Conservation (phyloP, 495 filamentous ascomycete genomes). For the Astrocystis sublimbata region DNA sequence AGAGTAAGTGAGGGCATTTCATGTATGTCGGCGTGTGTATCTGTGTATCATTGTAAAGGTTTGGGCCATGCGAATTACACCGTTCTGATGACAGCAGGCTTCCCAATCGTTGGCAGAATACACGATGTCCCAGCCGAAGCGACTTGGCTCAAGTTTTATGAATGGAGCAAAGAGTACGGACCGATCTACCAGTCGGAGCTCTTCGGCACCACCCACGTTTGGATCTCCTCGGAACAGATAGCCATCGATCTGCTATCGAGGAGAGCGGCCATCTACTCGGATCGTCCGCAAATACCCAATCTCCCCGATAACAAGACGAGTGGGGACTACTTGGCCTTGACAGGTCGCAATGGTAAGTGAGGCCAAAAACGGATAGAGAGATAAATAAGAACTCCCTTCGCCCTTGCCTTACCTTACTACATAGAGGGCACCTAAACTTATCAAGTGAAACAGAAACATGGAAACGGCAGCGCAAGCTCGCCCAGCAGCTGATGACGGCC, state of each 20-base stretch:
- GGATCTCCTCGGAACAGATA: constrained; percentile 59
- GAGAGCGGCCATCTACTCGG: constrained; percentile 59
- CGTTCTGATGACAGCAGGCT: constrained; percentile 25
- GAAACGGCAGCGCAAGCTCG: constrained; percentile 61
- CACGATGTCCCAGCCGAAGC: constrained; percentile 56
- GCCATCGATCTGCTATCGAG: constrained; percentile 62
- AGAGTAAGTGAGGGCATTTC: constrained; percentile 25
- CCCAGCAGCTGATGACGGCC: constrained; percentile 55
- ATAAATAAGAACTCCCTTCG: too few relatives aligned
- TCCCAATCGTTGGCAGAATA: constrained; percentile 58
- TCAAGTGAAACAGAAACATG: constrained; percentile 46
- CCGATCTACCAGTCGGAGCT: constrained; percentile 62
- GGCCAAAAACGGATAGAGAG: too few relatives aligned
- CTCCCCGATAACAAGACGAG: constrained; percentile 57
- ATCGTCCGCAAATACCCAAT: constrained; percentile 57
- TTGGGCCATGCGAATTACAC: neutral
- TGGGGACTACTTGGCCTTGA: constrained; percentile 57
- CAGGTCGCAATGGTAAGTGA: constrained; percentile 54
- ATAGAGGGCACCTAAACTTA: neutral
- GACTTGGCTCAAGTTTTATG: constrained; percentile 59
- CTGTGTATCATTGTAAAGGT: neutral
- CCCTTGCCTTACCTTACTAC: neutral
- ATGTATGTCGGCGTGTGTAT: too few relatives aligned
- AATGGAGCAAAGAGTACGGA: constrained; percentile 64
- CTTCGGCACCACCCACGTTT: constrained; percentile 58